Evolutionary conservation across 2,329 filamentous ascomycete genomes (phyloP).

Genomic region (Penicillium sp.): DNA sequence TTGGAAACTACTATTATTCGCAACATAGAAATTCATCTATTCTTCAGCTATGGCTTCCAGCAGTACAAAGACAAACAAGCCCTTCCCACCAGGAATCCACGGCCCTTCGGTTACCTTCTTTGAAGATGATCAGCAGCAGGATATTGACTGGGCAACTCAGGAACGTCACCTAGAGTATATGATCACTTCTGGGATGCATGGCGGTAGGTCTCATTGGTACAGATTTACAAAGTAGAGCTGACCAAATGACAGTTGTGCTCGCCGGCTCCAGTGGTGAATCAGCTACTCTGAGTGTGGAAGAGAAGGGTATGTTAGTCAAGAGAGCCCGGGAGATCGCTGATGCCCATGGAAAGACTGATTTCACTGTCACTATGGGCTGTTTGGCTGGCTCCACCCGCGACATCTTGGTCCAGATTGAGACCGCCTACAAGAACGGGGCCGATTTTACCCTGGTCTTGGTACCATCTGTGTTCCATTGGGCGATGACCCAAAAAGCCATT

Average conservation of each 20-base stretch:
- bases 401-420: constrained; percentile 57
- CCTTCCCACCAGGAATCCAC: constrained; percentile 46
- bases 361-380: constrained; percentile 36
- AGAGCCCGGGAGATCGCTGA: constrained; percentile 28
- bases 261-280: constrained; percentile 48
- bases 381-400: constrained; percentile 39
- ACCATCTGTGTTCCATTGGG: constrained; percentile 67
- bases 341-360: constrained; percentile 29
- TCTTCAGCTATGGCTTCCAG: not conserved
- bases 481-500: constrained; percentile 60
- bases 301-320: constrained; percentile 42
- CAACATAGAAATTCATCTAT: not conserved
- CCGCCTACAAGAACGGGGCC: constrained; percentile 64
- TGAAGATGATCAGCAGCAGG: constrained; percentile 45
- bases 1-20: not conserved
- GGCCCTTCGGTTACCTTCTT: constrained; percentile 59
- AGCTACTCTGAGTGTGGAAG: constrained; percentile 37
- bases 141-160: constrained; percentile 57
- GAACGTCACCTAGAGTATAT: constrained; percentile 54
- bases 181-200: constrained; percentile 24
- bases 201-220: not conserved
- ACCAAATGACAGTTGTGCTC: constrained; percentile 43
- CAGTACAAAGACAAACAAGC: not conserved
- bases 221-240: constrained; percentile 41
- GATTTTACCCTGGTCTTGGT: constrained; percentile 72